phyloP scores from a whole-genome alignment of 495 filamentous ascomycete genomes.

The Lasiosphaeris hirsuta region DNA sequence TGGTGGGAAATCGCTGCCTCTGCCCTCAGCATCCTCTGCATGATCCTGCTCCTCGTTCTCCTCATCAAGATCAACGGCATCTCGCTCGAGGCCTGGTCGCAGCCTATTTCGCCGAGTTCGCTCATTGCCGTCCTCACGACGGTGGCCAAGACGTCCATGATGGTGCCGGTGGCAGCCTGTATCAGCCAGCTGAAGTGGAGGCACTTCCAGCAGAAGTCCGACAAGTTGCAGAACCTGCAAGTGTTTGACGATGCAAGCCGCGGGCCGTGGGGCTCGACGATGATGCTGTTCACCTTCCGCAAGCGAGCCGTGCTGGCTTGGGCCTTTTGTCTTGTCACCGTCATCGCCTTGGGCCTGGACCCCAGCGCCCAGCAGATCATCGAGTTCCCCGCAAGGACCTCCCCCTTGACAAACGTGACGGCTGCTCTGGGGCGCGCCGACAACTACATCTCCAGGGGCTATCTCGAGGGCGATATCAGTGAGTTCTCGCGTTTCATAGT shows the following conservation, averaged over 20 bases:
- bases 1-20: neutral
- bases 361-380: slow-evolving; percentile 15
- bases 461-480: neutral
- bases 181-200: slow-evolving; percentile 48
- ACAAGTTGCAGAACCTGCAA: slow-evolving; percentile 38
- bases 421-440: slow-evolving; percentile 1
- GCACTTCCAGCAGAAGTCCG: slow-evolving; percentile 34
- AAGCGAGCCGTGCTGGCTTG: neutral
- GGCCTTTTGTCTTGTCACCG: slow-evolving; percentile 10
- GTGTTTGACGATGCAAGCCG: slow-evolving; percentile 41
- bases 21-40: neutral
- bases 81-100: slow-evolving; percentile 38
- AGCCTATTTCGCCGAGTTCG: slow-evolving; percentile 44
- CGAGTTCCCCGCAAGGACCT: neutral
- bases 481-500: neutral
- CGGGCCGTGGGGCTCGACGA: slow-evolving; percentile 22
- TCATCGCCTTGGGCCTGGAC: slow-evolving; percentile 11
- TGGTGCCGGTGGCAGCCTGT: slow-evolving; percentile 36
- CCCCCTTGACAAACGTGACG: slow-evolving; percentile 4
- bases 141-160: slow-evolving; percentile 37
- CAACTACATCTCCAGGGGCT: slow-evolving; percentile 1
- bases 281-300: slow-evolving; percentile 5
- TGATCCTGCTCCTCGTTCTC: slow-evolving; percentile 7
- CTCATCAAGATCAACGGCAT: slow-evolving; percentile 34
- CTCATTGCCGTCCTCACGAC: slow-evolving; percentile 44